Percentiles rank a stretch among this genome's conserved stretches.
phyloP scores from a whole-genome alignment of 192 early-diverging fungal genomes.

The Coemansia sp. region DNA sequence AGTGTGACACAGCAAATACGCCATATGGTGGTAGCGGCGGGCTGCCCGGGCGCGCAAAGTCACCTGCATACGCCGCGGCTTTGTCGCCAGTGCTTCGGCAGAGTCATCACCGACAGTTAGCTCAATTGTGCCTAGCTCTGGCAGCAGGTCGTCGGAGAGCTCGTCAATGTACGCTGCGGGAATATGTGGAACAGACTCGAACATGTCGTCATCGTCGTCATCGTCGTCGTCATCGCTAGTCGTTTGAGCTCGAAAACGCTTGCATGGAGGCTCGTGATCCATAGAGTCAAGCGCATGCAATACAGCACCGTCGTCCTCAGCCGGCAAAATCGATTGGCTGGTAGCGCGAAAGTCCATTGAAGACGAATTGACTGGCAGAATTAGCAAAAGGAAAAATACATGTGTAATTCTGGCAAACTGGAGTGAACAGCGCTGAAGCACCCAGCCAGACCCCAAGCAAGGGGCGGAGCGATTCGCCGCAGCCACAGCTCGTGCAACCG shows the following conservation, averaged over 20 bases:
- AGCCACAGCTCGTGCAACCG: neutral
- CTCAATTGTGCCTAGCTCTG: constrained; percentile 43
- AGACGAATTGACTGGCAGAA: too few species aligned
- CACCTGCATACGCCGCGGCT: constrained; percentile 12
- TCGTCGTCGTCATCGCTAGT: constrained; percentile 1
- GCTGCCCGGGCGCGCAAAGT: constrained; percentile 26
- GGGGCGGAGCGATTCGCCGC: neutral
- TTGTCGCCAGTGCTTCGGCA: neutral
- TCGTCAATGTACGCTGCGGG: neutral
- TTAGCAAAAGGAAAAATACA: neutral
- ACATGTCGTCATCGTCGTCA: constrained; percentile 23
- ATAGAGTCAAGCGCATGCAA: neutral
- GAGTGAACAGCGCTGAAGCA: neutral
- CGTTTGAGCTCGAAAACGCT: neutral
- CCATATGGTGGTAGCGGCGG: constrained; percentile 38
- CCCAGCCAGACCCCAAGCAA: too few species aligned
- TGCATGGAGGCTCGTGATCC: neutral
- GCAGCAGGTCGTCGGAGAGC: constrained; percentile 18
- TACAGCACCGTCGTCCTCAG: neutral
- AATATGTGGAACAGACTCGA: constrained; percentile 9
- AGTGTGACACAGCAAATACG: constrained; percentile 22
- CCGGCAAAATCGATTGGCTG: neutral
- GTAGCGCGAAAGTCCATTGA: too few species aligned
- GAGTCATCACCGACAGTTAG: constrained; percentile 21
- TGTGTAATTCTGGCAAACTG: neutral